Conservation (phyloP, 805 yeast species). For the Lipomyces lipofer region DNA sequence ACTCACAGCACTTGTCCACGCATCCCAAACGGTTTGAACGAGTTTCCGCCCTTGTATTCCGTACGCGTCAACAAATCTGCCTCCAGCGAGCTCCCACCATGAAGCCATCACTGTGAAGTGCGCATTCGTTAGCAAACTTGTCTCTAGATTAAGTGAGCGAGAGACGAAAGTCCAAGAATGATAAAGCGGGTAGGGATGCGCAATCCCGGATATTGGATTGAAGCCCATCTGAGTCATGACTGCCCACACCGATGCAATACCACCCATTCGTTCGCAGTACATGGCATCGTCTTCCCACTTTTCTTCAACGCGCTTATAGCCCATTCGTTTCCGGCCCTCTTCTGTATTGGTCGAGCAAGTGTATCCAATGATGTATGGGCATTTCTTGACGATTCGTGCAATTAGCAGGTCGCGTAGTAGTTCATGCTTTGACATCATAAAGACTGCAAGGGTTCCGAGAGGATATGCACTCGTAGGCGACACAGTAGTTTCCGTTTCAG, state of each 20-base stretch:
- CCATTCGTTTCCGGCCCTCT: conserved; percentile 81
- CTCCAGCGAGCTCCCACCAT: conserved; percentile 91
- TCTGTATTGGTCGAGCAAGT: conserved; percentile 74
- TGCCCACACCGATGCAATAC: conserved; percentile 78
- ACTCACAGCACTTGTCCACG: conserved; percentile 55
- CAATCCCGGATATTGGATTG: conserved; percentile 19
- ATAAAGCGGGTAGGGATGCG: conserved; percentile 58
- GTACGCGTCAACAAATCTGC: conserved; percentile 54
- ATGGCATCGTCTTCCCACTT: conserved; percentile 58
- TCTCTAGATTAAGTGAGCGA: conserved; percentile 61
- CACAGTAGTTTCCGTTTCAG: conserved; percentile 87
- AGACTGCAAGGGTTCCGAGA: conserved; percentile 63
- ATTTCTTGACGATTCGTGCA: conserved; percentile 87
- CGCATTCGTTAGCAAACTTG: conserved; percentile 55
- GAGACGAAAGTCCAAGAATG: conserved; percentile 74
- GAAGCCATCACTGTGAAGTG: conserved; percentile 71
- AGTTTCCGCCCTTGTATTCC: conserved; percentile 72
- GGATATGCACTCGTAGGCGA: conserved; percentile 78
- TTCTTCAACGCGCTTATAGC: conserved; percentile 66
- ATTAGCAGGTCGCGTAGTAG: conserved; percentile 57
- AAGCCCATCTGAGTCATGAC: conserved; percentile 61
- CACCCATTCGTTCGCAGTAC: conserved; percentile 84
- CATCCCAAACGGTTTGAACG: conserved; percentile 47
- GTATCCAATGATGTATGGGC: conserved; percentile 85
- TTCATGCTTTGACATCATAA: conserved; percentile 52